Conservation (phyloP, 1,284 basidiomycete genomes). For the Rhodotorula mucilaginosa region DNA sequence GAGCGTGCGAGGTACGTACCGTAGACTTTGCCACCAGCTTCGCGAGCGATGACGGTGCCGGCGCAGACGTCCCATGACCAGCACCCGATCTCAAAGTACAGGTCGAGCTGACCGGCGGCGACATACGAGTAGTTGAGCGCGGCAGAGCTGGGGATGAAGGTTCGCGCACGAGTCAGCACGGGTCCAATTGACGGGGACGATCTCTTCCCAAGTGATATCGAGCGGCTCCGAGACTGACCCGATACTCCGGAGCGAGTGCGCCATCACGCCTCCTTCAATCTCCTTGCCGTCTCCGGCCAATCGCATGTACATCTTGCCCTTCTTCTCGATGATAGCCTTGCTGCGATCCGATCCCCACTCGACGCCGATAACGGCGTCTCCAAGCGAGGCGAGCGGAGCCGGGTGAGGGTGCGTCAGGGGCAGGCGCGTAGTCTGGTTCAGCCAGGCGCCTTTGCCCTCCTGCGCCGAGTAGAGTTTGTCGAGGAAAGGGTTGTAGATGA, state of each 20-base stretch:
- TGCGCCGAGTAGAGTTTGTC: constrained; percentile 76
- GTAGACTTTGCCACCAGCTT: constrained; percentile 76
- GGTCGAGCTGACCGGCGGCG: constrained; percentile 69
- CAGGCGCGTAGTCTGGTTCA: constrained; percentile 60
- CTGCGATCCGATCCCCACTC: constrained; percentile 90
- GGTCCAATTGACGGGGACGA: not conserved
- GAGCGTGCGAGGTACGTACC: constrained; percentile 44
- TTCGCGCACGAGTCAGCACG: not conserved
- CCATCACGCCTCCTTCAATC: constrained; percentile 77
- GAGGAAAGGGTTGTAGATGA: constrained; percentile 90
- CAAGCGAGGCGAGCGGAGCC: constrained; percentile 68
- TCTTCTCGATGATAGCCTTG: constrained; percentile 58
- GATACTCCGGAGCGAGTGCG: constrained; percentile 75
- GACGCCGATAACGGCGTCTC: constrained; percentile 77
- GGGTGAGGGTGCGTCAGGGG: constrained; percentile 65
- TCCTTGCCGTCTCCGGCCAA: constrained; percentile 69
- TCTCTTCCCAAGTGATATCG: no score
- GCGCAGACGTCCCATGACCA: constrained; percentile 62
- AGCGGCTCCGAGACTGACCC: constrained; percentile 56
- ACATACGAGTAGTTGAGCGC: constrained; percentile 80
- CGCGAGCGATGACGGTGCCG: constrained; percentile 86
- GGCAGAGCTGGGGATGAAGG: constrained; percentile 51
- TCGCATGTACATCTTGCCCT: constrained; percentile 67
- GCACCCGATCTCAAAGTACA: constrained; percentile 90
- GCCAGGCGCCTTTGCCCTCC: constrained; percentile 73